These are phyloP conservation scores for Paecilomyces formosus DNA, from an alignment of 2,329 filamentous ascomycete genomes.

Conservation along the genomic window DNA sequence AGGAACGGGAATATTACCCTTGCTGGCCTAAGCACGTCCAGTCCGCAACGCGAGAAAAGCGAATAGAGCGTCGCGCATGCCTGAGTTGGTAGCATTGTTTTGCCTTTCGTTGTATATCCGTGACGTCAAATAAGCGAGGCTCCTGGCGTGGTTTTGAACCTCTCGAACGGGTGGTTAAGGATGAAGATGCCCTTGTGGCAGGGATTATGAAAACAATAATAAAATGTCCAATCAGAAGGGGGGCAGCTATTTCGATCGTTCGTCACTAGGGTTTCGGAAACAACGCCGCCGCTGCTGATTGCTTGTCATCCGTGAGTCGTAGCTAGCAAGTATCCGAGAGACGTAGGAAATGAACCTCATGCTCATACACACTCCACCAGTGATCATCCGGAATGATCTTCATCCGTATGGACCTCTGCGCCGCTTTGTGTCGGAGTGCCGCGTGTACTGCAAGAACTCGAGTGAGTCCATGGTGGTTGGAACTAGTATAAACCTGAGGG, in stretches of 20 bases:
- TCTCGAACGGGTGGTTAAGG: not conserved
- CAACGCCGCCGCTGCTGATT: not conserved
- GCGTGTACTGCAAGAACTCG: not conserved
- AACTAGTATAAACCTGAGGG: not conserved
- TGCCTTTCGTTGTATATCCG: not conserved
- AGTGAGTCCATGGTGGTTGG: not conserved
- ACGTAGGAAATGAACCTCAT: not conserved
- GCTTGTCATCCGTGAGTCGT: not conserved
- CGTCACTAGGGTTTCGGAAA: not conserved
- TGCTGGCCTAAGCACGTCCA: not conserved
- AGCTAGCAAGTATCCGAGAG: not conserved
- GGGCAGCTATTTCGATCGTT: not conserved
- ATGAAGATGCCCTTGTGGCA: not conserved
- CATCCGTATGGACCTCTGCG: not conserved
- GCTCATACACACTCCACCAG: not conserved
- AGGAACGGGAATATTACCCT: not conserved
- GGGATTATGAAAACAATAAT: not conserved
- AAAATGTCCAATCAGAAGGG: not conserved
- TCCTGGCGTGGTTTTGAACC: not conserved
- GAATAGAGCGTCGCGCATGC: not conserved
- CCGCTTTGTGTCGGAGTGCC: not conserved
- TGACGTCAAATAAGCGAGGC: not conserved
- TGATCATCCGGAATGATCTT: not conserved
- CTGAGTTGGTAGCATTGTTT: not conserved
- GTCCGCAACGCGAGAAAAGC: not conserved